phyloP scores from a whole-genome alignment of 768 basidiomycete species.

The Collybia mongolica region DNA sequence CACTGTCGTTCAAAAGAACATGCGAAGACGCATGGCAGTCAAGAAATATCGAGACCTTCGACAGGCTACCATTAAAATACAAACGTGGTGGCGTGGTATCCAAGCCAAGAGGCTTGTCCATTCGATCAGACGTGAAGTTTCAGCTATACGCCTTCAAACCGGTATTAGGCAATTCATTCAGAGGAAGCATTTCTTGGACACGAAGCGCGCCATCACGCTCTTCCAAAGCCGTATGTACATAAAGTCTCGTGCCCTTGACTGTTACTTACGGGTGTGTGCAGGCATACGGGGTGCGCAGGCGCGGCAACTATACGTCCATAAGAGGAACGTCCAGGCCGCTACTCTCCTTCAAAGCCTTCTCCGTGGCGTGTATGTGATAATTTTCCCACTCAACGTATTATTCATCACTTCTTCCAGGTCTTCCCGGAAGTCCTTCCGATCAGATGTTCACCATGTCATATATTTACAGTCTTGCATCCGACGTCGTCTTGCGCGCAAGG shows the following conservation, averaged over 20 bases:
- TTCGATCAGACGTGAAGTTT: conserved; percentile 66
- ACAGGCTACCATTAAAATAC: conserved; percentile 76
- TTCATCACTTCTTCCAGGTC: conserved; percentile 37
- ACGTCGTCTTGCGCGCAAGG: conserved; percentile 80
- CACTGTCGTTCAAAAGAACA: conserved; percentile 97
- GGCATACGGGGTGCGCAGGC: conserved; percentile 76
- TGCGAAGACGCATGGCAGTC: conserved; percentile 82
- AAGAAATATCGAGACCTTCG: conserved; percentile 76
- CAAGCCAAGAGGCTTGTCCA: conserved; percentile 72
- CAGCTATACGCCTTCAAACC: conserved; percentile 76
- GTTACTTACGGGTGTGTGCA: conserved; percentile 24
- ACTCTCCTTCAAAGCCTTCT: conserved; percentile 76
- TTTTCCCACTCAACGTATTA: conserved; percentile 4
- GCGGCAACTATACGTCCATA: conserved; percentile 56
- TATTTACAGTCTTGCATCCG: conserved; percentile 92
- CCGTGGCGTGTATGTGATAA: conserved; percentile 78
- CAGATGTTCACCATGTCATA: conserved; percentile 71
- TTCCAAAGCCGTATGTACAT: conserved; percentile 81
- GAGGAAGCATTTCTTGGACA: conserved; percentile 64
- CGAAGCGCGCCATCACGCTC: conserved; percentile 59
- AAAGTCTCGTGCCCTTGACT: not conserved
- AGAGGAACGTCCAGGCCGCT: conserved; percentile 60
- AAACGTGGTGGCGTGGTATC: conserved; percentile 94
- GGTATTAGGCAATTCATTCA: conserved; percentile 72
- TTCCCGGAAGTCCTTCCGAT: conserved; percentile 49